These are phyloP conservation scores for Ustilago esculenta DNA, from an alignment of 1,284 basidiomycete genomes.

Conservation along the genomic window DNA sequence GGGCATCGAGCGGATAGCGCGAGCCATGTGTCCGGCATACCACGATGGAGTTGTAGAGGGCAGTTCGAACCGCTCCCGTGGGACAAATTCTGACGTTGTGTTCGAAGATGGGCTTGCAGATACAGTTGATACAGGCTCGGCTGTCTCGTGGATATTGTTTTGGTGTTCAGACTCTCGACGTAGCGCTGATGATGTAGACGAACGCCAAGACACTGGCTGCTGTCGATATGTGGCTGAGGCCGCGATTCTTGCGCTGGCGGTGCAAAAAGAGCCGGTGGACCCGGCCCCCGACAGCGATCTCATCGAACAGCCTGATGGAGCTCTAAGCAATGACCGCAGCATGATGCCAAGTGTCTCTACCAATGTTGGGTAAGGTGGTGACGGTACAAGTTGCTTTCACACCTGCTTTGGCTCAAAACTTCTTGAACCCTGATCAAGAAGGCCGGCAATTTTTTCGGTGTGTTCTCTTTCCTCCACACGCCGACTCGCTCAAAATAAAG, in stretches of 20 bases:
- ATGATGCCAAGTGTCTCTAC: too few species aligned
- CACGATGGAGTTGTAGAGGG: constrained; percentile 79
- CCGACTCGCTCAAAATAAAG: too few species aligned
- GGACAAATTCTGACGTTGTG: constrained; percentile 50
- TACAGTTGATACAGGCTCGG: too few species aligned
- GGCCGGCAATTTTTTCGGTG: constrained; percentile 20
- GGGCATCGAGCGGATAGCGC: constrained; percentile 70
- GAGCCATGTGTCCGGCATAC: constrained; percentile 93
- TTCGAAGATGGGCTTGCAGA: too few species aligned
- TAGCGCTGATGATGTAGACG: background rate
- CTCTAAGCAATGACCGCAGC: constrained; percentile 1
- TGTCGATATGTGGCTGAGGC: too few species aligned
- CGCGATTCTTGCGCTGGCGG: too few species aligned
- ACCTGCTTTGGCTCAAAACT: too few species aligned
- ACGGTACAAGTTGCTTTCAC: background rate
- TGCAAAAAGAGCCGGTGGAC: too few species aligned
- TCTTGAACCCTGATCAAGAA: constrained; percentile 12
- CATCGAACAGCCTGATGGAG: background rate
- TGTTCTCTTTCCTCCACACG: background rate
- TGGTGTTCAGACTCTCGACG: too few species aligned
- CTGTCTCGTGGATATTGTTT: too few species aligned
- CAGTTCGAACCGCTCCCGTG: constrained; percentile 68
- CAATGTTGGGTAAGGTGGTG: too few species aligned
- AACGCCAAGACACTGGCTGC: too few species aligned
- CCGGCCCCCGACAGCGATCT: background rate